phyloP scores from a whole-genome alignment of 805 yeast species.

The Sungouiozyma intestinalis region DNA sequence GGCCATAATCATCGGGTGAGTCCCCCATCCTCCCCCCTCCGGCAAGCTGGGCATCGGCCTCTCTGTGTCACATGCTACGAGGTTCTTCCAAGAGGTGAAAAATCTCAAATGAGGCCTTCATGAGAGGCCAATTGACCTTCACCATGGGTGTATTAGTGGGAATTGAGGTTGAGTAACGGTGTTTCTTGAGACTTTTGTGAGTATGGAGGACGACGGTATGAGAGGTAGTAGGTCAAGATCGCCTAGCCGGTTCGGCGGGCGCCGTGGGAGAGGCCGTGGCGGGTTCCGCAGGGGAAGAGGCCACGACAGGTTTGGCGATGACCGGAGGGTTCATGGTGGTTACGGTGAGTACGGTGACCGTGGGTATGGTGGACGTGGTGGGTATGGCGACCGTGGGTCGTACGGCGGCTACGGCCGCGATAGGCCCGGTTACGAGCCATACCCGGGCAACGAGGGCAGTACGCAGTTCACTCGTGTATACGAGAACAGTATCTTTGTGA shows the following conservation, averaged over 20 bases:
- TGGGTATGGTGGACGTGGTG: conserved; percentile 2
- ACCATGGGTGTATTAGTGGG: too few relatives aligned
- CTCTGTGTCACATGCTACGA: too few relatives aligned
- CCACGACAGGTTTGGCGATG: conserved; percentile 5
- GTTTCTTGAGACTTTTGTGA: too few relatives aligned
- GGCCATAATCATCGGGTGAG: too few relatives aligned
- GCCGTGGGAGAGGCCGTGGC: conserved; percentile 4
- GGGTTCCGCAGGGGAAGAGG: conserved; percentile 18
- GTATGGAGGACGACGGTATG: conserved; percentile 2
- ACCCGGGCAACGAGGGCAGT: neutral
- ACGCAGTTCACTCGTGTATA: conserved; percentile 40
- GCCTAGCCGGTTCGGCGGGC: conserved; percentile 1
- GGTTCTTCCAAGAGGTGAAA: too few relatives aligned
- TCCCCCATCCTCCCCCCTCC: too few relatives aligned
- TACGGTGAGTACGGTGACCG: conserved; percentile 1
- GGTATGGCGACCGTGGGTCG: conserved; percentile 7
- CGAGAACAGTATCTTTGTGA: conserved; percentile 59
- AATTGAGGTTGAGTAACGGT: too few relatives aligned
- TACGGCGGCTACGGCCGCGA: conserved; percentile 1
- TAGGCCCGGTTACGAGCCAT: conserved; percentile 8
- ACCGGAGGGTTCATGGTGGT: conserved; percentile 4
- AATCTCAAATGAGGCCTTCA: neutral
- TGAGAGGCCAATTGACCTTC: neutral
- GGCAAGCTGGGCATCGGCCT: too few relatives aligned
- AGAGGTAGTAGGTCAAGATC: conserved; percentile 12